A percentile compares a stretch with the other conserved stretches of the same genome.
Evolutionary conservation across 345 rosid genomes (phyloP).

Genomic region (Brassica nigra): DNA sequence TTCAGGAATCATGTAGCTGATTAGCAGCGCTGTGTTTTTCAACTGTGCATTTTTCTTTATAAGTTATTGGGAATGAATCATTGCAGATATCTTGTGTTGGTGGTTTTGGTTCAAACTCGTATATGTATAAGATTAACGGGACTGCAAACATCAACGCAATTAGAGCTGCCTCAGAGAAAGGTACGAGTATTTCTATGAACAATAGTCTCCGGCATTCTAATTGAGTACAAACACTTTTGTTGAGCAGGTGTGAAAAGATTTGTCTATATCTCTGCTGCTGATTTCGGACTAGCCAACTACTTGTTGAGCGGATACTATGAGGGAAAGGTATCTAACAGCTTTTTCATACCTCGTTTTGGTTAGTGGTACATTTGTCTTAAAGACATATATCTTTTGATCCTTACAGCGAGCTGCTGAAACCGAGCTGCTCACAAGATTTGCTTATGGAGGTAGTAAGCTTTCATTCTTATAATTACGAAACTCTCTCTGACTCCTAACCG

Average conservation of each 20-base stretch:
- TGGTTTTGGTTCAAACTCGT: slow-evolving; percentile 90
- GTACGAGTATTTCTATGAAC: slow-evolving; percentile 30
- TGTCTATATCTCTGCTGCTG: slow-evolving; percentile 91
- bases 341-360: background rate
- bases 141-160: slow-evolving; percentile 94
- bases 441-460: slow-evolving; percentile 73
- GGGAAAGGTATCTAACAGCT: slow-evolving; percentile 62
- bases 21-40: background rate
- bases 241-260: slow-evolving; percentile 79
- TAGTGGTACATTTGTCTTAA: background rate
- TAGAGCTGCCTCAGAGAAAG: slow-evolving; percentile 89
- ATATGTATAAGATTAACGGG: slow-evolving; percentile 96
- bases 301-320: slow-evolving; percentile 83
- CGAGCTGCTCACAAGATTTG: slow-evolving; percentile 81
- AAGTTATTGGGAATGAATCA: slow-evolving; percentile 8
- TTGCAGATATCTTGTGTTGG: slow-evolving; percentile 90
- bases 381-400: slow-evolving; percentile 25
- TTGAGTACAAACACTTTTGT: slow-evolving; percentile 9
- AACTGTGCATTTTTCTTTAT: background rate
- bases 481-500: background rate
- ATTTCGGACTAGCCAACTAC: slow-evolving; percentile 81
- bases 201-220: background rate
- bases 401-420: slow-evolving; percentile 91
- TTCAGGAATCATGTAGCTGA: background rate
- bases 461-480: background rate